Base-by-base conservation (phyloP, 139 green algal genomes). In the Chlamydomonas sp. region DNA sequence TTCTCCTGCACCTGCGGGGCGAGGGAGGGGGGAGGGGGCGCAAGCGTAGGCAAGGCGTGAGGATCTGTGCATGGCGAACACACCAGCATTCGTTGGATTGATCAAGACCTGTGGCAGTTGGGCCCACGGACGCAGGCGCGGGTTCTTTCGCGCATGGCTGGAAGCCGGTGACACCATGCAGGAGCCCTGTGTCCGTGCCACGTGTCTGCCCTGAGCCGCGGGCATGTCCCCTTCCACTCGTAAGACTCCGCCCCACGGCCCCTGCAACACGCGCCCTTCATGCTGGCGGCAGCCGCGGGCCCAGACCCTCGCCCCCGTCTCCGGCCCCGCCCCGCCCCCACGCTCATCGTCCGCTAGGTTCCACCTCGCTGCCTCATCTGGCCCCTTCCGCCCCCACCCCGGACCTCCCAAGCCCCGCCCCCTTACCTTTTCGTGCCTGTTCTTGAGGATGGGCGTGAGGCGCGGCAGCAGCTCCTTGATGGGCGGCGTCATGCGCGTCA, bases 391-490 rank as follows among this genome's bases (percentile, higher is more conserved):
- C 10, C 57, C 75, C 57, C 12, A 12, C 75, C 57, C n/a, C 57
- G 3, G 57, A 5, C 57, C 8, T 7, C 57, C 75, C 58, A 5
- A 7, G 57, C 75, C 12, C 57, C 57, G 58, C 57, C 49, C 5
- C 16, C 79, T 60, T 63, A 91, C 95, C 90, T 96, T 96, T 69
- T 97, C 95, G 79, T 97, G 95, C 89, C 94, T 92, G 93, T 99
- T 99, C 93, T 99, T 99, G 66, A 99, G 92, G 87, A 99, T 98
- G 79, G 98, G 98, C 12, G 97, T 99, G 58, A 99, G 95, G 17
- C 98, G 95, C 0, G 98, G 98, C 84, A 99, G 96, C 81, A 99
- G 94, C 93, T 99, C 98, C 94, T 99, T 99, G 94, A 99, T 99
- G 74, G 98, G 98, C 6, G 98, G 98, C 78, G 97, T 99, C 98